Conservation (phyloP, 768 basidiomycete species). For the Infundibulicybe gibba region DNA sequence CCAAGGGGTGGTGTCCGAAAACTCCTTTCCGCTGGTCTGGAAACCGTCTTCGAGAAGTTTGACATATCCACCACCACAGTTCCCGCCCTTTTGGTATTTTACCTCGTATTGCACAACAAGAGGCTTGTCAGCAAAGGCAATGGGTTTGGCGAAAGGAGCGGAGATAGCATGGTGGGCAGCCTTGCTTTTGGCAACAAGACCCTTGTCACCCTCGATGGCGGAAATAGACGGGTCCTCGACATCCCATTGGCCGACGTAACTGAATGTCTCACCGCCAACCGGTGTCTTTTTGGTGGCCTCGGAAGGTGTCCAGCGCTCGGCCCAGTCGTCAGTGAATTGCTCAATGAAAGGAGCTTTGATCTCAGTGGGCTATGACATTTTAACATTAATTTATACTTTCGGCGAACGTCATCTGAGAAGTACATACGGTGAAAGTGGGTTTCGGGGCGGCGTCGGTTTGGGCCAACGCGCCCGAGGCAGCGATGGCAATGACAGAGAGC, state of each 20-base stretch:
- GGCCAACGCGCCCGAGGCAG: constrained; percentile 60
- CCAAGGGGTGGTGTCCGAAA: constrained; percentile 92
- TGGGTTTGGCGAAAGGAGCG: constrained; percentile 73
- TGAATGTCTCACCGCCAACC: constrained; percentile 93
- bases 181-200: constrained; percentile 93
- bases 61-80: constrained; percentile 98
- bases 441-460: constrained; percentile 55
- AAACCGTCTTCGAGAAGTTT: constrained; percentile 94
- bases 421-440: constrained; percentile 65
- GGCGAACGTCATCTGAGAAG: not conserved
- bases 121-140: constrained; percentile 81
- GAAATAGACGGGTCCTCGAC: constrained; percentile 84
- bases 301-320: constrained; percentile 92
- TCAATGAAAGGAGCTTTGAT: constrained; percentile 91
- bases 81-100: constrained; percentile 98
- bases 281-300: constrained; percentile 98
- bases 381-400: no score
- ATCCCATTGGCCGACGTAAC: constrained; percentile 96
- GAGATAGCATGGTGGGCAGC: constrained; percentile 99
- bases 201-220: constrained; percentile 82
- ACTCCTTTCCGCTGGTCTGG: constrained; percentile 91
- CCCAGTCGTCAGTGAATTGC: constrained; percentile 92
- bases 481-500: constrained; percentile 71
- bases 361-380: constrained; percentile 54
- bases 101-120: constrained; percentile 98